Conservation (phyloP, 2,329 filamentous ascomycete genomes). For the Cladophialophora immunda region DNA sequence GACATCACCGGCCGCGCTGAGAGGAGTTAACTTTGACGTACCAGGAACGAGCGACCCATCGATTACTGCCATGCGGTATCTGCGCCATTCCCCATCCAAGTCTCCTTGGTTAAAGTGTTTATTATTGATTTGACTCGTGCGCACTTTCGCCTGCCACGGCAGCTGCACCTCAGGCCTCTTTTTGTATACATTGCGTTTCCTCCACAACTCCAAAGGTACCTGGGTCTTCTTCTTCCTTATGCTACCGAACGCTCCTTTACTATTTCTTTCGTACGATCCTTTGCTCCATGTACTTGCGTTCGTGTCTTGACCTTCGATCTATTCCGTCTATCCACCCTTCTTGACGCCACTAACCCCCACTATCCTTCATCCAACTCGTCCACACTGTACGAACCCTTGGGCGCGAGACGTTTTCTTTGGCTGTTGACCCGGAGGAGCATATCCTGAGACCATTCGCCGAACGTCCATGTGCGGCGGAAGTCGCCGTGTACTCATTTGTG, state of each 20-base stretch:
- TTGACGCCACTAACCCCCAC: conserved; percentile 31
- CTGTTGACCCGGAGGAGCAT: conserved; percentile 12
- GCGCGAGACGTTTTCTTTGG: conserved; percentile 15
- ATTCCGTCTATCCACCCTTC: conserved; percentile 23
- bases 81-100: conserved; percentile 34
- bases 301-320: conserved; percentile 28
- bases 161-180: conserved; percentile 35
- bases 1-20: conserved; percentile 27
- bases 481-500: conserved; percentile 19
- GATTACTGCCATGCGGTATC: conserved; percentile 28
- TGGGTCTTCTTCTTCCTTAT: conserved; percentile 32
- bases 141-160: conserved; percentile 36
- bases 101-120: conserved; percentile 31
- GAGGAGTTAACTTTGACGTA: conserved; percentile 37
- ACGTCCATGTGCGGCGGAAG: conserved; percentile 21
- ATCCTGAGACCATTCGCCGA: conserved; percentile 5
- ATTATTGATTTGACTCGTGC: conserved; percentile 29
- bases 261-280: conserved; percentile 33
- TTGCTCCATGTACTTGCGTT: conserved; percentile 28
- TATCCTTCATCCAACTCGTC: conserved; percentile 28
- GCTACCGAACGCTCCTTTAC: conserved; percentile 35
- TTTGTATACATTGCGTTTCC: conserved; percentile 36
- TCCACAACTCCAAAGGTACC: conserved; percentile 31
- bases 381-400: conserved; percentile 18
- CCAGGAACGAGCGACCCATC: conserved; percentile 34